These are phyloP conservation scores for Exophiala aquamarina DNA, from an alignment of 2,329 filamentous ascomycete species.

Conservation along the genomic window DNA sequence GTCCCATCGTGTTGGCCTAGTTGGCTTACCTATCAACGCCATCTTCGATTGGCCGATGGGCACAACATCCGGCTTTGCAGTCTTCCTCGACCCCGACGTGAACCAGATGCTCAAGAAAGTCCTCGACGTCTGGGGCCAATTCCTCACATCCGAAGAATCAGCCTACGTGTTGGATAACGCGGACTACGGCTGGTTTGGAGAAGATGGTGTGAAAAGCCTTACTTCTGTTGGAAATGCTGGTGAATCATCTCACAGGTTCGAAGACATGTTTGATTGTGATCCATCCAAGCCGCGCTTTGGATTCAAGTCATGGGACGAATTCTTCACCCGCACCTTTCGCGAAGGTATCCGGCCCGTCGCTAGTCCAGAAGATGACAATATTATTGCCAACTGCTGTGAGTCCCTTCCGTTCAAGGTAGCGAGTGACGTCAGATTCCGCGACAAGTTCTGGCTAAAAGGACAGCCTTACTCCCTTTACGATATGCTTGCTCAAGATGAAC, in stretches of 20 bases:
- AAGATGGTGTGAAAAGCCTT: slow-evolving; percentile 38
- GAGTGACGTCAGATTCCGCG: slow-evolving; percentile 53
- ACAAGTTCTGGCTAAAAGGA: slow-evolving; percentile 67
- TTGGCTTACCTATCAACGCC: slow-evolving; percentile 58
- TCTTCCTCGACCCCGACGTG: slow-evolving; percentile 54
- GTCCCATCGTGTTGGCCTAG: slow-evolving; percentile 40
- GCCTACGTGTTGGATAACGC: slow-evolving; percentile 45
- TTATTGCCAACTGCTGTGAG: slow-evolving; percentile 67
- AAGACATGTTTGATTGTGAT: slow-evolving; percentile 34
- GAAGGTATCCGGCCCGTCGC: slow-evolving; percentile 59
- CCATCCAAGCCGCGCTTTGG: slow-evolving; percentile 44
- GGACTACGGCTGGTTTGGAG: slow-evolving; percentile 43
- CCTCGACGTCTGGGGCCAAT: slow-evolving; percentile 49
- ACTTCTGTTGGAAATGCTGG: slow-evolving; percentile 31
- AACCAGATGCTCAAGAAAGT: slow-evolving; percentile 54
- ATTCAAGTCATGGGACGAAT: slow-evolving; percentile 68
- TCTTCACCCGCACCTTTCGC: slow-evolving; percentile 63
- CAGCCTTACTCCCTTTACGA: slow-evolving; percentile 66
- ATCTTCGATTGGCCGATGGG: slow-evolving; percentile 62
- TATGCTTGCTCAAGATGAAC: slow-evolving; percentile 60
- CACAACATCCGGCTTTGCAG: slow-evolving; percentile 53
- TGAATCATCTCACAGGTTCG: slow-evolving; percentile 29
- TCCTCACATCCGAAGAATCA: slow-evolving; percentile 51
- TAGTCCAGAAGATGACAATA: slow-evolving; percentile 51
- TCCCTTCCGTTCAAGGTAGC: slow-evolving; percentile 58